Evolutionary conservation across 2,329 filamentous ascomycete genomes (phyloP).

Genomic region (Cytospora piceae): DNA sequence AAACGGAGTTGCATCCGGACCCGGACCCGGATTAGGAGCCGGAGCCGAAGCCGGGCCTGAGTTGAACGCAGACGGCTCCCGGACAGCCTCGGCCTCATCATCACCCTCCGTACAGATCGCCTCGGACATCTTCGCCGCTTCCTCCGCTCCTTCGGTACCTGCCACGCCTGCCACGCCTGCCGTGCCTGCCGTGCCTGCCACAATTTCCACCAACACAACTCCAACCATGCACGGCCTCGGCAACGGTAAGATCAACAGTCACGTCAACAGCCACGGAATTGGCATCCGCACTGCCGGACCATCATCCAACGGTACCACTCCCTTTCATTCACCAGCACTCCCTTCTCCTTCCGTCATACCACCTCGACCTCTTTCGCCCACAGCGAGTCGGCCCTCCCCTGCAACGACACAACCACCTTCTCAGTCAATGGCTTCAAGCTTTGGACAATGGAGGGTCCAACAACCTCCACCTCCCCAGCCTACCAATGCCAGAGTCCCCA

Average conservation of each 20-base stretch:
- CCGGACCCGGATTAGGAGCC: background rate
- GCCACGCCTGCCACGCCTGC: background rate
- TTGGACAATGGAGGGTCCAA: slow-evolving; percentile 2
- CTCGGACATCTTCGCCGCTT: slow-evolving; percentile 17
- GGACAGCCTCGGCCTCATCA: background rate
- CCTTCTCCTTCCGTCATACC: slow-evolving; percentile 2
- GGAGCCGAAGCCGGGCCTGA: background rate
- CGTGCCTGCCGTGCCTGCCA: background rate
- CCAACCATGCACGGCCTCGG: background rate
- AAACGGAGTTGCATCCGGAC: background rate
- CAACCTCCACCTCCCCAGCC: background rate
- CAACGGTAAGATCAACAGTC: too few species aligned
- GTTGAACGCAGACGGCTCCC: background rate
- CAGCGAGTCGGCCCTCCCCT: background rate
- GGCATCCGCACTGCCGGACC: background rate
- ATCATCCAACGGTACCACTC: background rate
- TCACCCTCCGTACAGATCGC: slow-evolving; percentile 10
- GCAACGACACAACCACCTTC: background rate
- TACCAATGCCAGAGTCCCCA: background rate
- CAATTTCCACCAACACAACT: background rate
- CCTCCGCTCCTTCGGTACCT: background rate
- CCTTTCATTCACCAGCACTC: slow-evolving; percentile 6
- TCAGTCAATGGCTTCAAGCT: background rate
- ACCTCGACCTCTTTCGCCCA: background rate
- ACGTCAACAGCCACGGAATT: background rate